Evolutionary conservation across 73 alveolate species (phyloP).

Genomic region (Stentor roeselii): DNA sequence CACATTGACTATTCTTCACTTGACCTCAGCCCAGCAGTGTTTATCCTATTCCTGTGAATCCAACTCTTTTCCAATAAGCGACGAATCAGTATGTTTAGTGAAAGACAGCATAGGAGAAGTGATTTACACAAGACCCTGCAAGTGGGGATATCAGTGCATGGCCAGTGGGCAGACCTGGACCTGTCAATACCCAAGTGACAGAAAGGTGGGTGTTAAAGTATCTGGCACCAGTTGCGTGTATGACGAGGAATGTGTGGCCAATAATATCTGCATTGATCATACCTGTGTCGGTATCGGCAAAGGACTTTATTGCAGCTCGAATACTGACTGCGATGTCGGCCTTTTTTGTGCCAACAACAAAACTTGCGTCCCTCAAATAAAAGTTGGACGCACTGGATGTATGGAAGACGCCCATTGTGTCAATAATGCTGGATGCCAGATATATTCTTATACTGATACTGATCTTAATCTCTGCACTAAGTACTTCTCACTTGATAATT

Average conservation of each 20-base stretch:
- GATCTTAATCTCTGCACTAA: neutral
- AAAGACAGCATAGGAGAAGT: neutral
- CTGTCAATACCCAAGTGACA: neutral
- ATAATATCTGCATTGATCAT: neutral
- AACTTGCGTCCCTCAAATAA: constrained; percentile 6
- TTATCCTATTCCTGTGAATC: neutral
- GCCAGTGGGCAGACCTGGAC: neutral
- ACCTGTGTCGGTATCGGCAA: neutral
- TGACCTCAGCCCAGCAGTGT: neutral
- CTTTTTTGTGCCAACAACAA: neutral
- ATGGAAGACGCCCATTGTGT: constrained; percentile 19
- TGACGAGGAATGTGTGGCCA: neutral
- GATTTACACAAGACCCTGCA: neutral
- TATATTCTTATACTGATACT: neutral
- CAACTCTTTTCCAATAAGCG: neutral
- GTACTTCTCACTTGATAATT: neutral
- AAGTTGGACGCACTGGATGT: neutral
- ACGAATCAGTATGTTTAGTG: neutral
- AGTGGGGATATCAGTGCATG: neutral
- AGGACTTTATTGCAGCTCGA: neutral
- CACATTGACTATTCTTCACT: neutral
- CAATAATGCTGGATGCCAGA: constrained; percentile 19
- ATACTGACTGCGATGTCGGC: constrained; percentile 17
- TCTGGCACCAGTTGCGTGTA: neutral
- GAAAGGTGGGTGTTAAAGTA: neutral